Percentiles rank a stretch among this genome's conserved stretches.
Evolutionary conservation across 257 asterid species (phyloP).

Genomic region (Solanum boliviense): DNA sequence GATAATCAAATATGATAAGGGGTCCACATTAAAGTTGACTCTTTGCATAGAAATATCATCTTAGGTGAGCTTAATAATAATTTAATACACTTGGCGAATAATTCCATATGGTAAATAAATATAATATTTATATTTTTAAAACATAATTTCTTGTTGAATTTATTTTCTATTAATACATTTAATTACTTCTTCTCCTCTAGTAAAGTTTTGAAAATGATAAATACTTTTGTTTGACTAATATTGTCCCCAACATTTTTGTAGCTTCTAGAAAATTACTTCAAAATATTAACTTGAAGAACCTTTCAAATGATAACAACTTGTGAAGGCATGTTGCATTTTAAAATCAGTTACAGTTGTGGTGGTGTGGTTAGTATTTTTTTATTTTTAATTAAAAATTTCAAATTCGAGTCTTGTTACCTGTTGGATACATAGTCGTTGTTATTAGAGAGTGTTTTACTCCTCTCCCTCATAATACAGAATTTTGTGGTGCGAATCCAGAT

Average conservation of each 20-base stretch:
- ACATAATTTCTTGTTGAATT: background rate
- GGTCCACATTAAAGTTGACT: conserved; percentile 45
- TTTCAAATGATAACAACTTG: background rate
- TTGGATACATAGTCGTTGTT: background rate
- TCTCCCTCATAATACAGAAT: background rate
- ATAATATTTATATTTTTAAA: background rate
- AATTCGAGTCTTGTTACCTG: accelerated
- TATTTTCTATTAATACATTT: background rate
- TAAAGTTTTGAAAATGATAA: background rate
- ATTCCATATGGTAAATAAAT: background rate
- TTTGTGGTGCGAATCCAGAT: background rate
- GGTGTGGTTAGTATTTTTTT: background rate
- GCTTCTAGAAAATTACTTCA: background rate
- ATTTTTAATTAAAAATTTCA: accelerated
- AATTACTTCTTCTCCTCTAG: background rate
- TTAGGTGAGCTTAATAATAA: conserved; percentile 26
- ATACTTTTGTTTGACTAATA: background rate
- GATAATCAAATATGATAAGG: conserved; percentile 9
- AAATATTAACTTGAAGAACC: background rate
- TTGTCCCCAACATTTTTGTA: background rate
- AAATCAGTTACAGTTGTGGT: accelerated
- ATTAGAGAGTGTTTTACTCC: background rate
- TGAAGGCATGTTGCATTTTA: background rate
- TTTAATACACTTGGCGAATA: conserved; percentile 1
- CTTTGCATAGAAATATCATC: conserved; percentile 18